Percentiles rank a stretch among this genome's conserved stretches.
Evolutionary conservation across 2,329 filamentous ascomycete species (phyloP).

Genomic region (Aspergillus neoniger): DNA sequence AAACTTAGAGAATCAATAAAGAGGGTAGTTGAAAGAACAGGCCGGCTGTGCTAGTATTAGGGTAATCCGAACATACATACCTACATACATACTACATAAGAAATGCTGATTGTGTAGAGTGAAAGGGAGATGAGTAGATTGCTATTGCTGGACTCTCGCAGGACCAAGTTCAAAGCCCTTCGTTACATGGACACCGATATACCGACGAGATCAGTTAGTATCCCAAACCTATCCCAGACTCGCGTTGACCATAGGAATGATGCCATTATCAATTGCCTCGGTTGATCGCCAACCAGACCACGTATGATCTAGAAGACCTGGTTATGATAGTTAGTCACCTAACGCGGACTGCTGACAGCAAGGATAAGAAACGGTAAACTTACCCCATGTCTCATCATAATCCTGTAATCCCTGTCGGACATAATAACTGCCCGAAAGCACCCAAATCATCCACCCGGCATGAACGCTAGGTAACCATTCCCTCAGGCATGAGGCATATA

Average conservation of each 20-base stretch:
- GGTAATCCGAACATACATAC: no score
- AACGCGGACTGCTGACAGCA: not conserved
- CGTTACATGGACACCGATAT: not conserved
- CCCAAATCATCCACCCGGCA: slow-evolving; percentile 62
- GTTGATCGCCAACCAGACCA: slow-evolving; percentile 54
- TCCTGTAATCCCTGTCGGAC: slow-evolving; percentile 56
- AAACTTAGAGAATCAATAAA: no score
- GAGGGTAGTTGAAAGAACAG: no score
- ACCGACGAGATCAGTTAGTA: not conserved
- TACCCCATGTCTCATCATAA: slow-evolving; percentile 58
- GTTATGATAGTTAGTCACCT: not conserved
- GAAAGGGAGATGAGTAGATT: no score
- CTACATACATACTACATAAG: no score
- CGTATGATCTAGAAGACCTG: slow-evolving; percentile 55
- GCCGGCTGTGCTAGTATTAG: no score
- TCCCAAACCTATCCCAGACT: not conserved
- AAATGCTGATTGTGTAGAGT: no score
- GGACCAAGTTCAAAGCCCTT: no score
- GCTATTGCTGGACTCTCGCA: no score
- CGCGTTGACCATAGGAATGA: slow-evolving; percentile 14
- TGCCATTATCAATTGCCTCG: slow-evolving; percentile 20
- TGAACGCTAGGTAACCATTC: slow-evolving; percentile 52
- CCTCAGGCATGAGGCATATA: slow-evolving; percentile 57
- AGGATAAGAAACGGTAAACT: slow-evolving; percentile 8
- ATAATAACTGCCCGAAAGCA: slow-evolving; percentile 62